These are phyloP conservation scores for Aquilaria yunnanensis DNA, from an alignment of 345 rosid species.

Conservation along the genomic window DNA sequence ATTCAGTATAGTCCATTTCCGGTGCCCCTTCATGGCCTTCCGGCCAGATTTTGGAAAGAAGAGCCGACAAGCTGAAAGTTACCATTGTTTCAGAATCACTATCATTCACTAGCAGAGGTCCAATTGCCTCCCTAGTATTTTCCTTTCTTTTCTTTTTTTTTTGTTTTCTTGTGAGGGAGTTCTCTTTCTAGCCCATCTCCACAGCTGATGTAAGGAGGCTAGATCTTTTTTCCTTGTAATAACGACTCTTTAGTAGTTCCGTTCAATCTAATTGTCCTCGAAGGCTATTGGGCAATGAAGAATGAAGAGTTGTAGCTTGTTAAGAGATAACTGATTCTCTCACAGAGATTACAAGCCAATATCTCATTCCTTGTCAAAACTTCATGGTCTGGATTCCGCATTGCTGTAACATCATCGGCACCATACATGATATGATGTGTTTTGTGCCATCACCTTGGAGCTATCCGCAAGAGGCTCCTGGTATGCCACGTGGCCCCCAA, in stretches of 20 bases:
- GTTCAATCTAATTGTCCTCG: neutral
- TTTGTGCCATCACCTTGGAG: neutral
- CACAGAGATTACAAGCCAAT: neutral
- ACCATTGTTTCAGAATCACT: neutral
- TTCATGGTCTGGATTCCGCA: neutral
- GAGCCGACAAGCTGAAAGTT: conserved; percentile 20
- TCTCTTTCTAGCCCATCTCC: conserved; percentile 11
- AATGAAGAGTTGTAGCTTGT: conserved; percentile 4
- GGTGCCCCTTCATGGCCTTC: conserved; percentile 61
- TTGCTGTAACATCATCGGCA: conserved; percentile 4
- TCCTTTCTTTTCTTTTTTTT: neutral
- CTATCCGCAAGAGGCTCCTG: conserved; percentile 13
- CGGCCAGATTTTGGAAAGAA: conserved; percentile 63
- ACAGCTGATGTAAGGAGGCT: conserved; percentile 8
- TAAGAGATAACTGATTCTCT: neutral
- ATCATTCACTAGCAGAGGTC: neutral
- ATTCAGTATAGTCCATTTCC: conserved; percentile 76
- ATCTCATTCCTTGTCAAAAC: neutral
- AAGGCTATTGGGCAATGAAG: neutral
- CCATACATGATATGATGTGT: neutral
- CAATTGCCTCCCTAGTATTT: neutral
- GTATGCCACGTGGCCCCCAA: conserved; percentile 9
- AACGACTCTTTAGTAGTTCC: neutral
- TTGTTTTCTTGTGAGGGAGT: neutral
- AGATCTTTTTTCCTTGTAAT: neutral